phyloP scores from a whole-genome alignment of 2,329 filamentous ascomycete genomes.

The Tolypocladium ophioglossoides region DNA sequence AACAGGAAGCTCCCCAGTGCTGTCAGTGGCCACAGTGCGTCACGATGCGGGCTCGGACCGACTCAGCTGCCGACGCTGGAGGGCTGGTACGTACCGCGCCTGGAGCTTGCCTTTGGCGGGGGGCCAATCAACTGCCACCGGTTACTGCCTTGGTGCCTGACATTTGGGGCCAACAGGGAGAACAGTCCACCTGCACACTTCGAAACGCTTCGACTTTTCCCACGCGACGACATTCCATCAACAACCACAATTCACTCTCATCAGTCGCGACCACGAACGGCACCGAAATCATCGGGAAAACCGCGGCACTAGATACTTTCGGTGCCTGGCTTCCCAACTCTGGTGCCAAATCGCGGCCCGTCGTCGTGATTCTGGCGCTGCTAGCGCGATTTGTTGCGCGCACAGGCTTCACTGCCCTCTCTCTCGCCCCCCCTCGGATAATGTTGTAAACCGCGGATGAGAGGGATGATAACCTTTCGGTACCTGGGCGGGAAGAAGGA shows the following conservation, averaged over 20 bases:
- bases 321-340: slow-evolving; percentile 7
- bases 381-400: slow-evolving; percentile 1
- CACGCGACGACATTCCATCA: slow-evolving; percentile 19
- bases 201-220: slow-evolving; percentile 21
- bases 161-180: slow-evolving; percentile 14
- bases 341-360: slow-evolving; percentile 6
- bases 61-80: slow-evolving; percentile 6
- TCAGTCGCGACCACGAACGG: slow-evolving; percentile 10
- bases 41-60: slow-evolving; percentile 8
- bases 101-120: neutral
- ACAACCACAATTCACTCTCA: slow-evolving; percentile 14
- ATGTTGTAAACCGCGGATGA: slow-evolving; percentile 24
- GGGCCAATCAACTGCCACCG: neutral
- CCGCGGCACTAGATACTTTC: slow-evolving; percentile 11
- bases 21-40: slow-evolving; percentile 3
- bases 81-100: neutral
- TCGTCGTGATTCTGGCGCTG: slow-evolving; percentile 2
- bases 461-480: slow-evolving; percentile 9
- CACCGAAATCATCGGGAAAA: slow-evolving; percentile 13
- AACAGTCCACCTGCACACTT: slow-evolving; percentile 5
- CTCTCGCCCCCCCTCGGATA: slow-evolving; percentile 14
- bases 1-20: slow-evolving; percentile 1
- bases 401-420: slow-evolving; percentile 5
- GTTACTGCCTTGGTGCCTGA: slow-evolving; percentile 19
- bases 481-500: slow-evolving; percentile 12